A percentile compares a stretch with the other conserved stretches of the same genome.
Conservation (phyloP, 2,329 filamentous ascomycete species). For the Chaetomium strumarium region DNA sequence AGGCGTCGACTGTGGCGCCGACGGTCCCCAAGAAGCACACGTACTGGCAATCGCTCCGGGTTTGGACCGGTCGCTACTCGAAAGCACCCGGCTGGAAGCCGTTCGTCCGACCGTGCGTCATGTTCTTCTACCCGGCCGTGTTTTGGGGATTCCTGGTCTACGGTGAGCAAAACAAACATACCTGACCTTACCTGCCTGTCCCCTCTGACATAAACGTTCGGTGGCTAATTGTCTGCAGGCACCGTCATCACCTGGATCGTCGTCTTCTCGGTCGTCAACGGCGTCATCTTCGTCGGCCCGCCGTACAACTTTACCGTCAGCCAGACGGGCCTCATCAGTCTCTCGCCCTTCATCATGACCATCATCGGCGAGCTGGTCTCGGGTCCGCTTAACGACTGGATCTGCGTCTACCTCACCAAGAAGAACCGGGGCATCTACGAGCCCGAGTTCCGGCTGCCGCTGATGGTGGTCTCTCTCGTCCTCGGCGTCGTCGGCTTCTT, state of each 20-base stretch:
- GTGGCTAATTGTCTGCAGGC: background rate
- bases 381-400: slow-evolving; percentile 42
- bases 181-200: slow-evolving; percentile 21
- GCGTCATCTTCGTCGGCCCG: slow-evolving; percentile 42
- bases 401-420: slow-evolving; percentile 40
- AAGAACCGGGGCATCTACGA: slow-evolving; percentile 48
- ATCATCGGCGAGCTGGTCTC: slow-evolving; percentile 40
- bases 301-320: slow-evolving; percentile 48
- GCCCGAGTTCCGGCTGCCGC: slow-evolving; percentile 45
- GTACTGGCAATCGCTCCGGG: slow-evolving; percentile 30
- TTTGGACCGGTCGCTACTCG: slow-evolving; percentile 34
- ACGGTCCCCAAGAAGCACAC: slow-evolving; percentile 30
- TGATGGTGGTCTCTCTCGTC: slow-evolving; percentile 36
- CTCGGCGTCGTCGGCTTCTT: slow-evolving; percentile 41
- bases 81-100: slow-evolving; percentile 36
- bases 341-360: slow-evolving; percentile 44
- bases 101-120: slow-evolving; percentile 39
- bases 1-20: background rate
- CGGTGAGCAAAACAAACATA: slow-evolving; percentile 34
- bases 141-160: slow-evolving; percentile 46
- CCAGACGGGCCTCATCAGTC: slow-evolving; percentile 44
- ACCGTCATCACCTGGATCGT: slow-evolving; percentile 29
- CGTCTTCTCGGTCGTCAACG: slow-evolving; percentile 43
- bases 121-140: slow-evolving; percentile 46
- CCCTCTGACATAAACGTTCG: too few species aligned